These are phyloP conservation scores for Elsinoe perseae DNA, from an alignment of 2,329 filamentous ascomycete genomes.

Conservation along the genomic window DNA sequence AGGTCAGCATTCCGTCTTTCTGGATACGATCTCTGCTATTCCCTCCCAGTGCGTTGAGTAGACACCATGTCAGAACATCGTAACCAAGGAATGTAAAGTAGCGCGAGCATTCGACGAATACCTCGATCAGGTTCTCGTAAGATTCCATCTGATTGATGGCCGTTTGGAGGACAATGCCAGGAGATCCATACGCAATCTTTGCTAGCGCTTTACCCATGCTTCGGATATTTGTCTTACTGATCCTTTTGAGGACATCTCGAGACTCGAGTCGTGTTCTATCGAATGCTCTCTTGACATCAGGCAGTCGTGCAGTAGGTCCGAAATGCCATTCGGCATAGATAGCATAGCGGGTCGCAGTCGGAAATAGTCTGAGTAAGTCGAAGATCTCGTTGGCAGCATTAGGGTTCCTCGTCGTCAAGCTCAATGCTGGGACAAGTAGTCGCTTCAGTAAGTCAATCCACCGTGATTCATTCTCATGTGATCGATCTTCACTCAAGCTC, in stretches of 20 bases:
- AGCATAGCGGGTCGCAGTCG: constrained; percentile 67
- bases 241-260: constrained; percentile 74
- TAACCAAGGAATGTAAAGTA: constrained; percentile 92
- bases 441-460: constrained; percentile 82
- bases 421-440: constrained; percentile 79
- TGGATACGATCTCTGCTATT: constrained; percentile 52
- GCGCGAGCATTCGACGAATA: constrained; percentile 86
- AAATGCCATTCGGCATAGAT: constrained; percentile 93
- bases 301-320: constrained; percentile 65
- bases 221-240: constrained; percentile 78
- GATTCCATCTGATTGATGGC: constrained; percentile 86
- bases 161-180: constrained; percentile 82
- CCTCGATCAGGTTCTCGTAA: constrained; percentile 90
- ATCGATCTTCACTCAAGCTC: constrained; percentile 63
- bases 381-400: constrained; percentile 80
- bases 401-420: constrained; percentile 76
- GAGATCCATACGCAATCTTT: constrained; percentile 85
- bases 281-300: constrained; percentile 73
- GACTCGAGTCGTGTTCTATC: constrained; percentile 70
- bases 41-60: constrained; percentile 63
- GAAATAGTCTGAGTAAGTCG: constrained; percentile 70
- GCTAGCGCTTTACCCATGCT: constrained; percentile 82
- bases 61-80: constrained; percentile 85
- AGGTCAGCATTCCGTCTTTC: constrained; percentile 66
- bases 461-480: constrained; percentile 60